Base-by-base conservation (phyloP, 306 rosid genomes). In the Albizia julibrissin region DNA sequence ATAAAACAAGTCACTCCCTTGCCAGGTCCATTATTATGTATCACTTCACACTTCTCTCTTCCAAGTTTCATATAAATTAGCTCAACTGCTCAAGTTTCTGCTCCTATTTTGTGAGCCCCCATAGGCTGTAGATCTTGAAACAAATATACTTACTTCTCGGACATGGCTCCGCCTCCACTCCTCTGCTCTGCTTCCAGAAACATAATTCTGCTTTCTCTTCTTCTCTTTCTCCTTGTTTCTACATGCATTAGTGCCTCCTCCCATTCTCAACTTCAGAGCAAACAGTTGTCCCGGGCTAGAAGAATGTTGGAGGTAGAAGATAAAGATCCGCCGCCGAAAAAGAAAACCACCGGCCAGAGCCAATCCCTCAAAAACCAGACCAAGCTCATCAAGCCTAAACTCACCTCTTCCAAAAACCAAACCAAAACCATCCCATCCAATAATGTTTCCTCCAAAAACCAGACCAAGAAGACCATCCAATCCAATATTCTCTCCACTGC, bases 151-250 rank as follows among this genome's bases (percentile, higher is more conserved):
- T 15, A 0, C 39, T 16, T 58, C 84, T 76, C 88, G 76, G 87
- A 79, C 75, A 95, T 95, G 98, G 91, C 93, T 90, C 52, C 74
- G 22, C 92, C 93, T 91, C 91, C 88, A 85, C 82, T 61, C 31
- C 0, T 78, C 71, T 74, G 75, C 86, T 34, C 43, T 65, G 42
- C 70, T 72, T 27, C 12, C 81, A 84, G 78, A 70, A 87, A 85
- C 84, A 80, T 89, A 66, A 78, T 89, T 37, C 14, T 88, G 11
- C 37, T 93, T 47, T 84, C 78, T 80, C 70, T 91, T 68, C 80
- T 87, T 12, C 65, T 83, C 40, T 40, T 85, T 52, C 22, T 89
- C 74, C 83, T 75, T 44, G 37, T 74, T 39, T 77, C 85, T 8
- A 37, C 79, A 34, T 83, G 77, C 80, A 22, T 86, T 85, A 64